A percentile compares a stretch with the other conserved stretches of the same genome.
Conservation (phyloP, 108 stramenopile species). For the Fragilariopsis cylindrus region DNA sequence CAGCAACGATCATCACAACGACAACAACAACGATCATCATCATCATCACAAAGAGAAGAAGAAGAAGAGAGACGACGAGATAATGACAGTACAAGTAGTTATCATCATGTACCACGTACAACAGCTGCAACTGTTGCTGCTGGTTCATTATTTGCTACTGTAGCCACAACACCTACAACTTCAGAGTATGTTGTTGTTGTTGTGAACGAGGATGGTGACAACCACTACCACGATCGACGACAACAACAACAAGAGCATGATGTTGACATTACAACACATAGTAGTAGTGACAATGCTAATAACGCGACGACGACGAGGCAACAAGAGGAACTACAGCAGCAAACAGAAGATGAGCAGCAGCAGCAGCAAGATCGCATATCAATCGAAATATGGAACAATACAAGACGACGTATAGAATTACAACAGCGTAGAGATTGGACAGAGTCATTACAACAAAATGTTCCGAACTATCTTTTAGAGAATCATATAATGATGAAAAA, state of each 20-base stretch:
- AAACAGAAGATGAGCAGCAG: neutral
- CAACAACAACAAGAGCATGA: no score
- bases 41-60: neutral
- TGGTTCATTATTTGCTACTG: neutral
- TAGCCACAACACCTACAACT: neutral
- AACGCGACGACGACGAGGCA: neutral
- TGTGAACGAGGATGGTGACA: neutral
- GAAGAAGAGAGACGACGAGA: neutral
- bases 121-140: neutral
- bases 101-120: neutral
- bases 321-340: conserved; percentile 16
- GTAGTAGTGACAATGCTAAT: neutral
- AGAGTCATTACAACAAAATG: conserved; percentile 10
- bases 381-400: conserved; percentile 22
- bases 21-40: neutral
- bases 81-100: neutral
- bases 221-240: neutral
- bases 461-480: neutral
- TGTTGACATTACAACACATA: no score
- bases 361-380: neutral
- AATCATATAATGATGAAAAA: conserved; percentile 7
- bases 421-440: conserved; percentile 31
- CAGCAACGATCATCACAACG: neutral
- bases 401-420: conserved; percentile 27
- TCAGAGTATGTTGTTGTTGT: neutral